Conservation (phyloP, 768 basidiomycete genomes). For the Boletus reticuloceps region DNA sequence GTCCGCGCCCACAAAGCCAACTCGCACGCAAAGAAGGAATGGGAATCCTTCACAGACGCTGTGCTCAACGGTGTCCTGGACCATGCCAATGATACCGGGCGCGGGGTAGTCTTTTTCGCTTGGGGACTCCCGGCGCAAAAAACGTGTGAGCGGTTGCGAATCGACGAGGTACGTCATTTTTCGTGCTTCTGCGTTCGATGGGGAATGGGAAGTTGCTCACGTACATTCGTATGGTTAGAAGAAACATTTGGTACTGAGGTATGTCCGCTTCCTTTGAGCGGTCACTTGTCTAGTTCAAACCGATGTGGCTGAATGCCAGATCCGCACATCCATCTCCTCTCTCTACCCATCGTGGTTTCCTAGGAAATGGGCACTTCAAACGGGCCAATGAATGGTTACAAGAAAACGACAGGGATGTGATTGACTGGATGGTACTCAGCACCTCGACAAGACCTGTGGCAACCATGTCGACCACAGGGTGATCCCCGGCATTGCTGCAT, state of each 20-base stretch:
- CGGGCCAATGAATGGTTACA: constrained; percentile 74
- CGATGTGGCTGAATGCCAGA: constrained; percentile 25
- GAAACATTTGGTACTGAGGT: constrained; percentile 61
- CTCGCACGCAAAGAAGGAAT: constrained; percentile 77
- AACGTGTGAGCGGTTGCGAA: constrained; percentile 46
- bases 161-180: constrained; percentile 54
- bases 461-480: neutral
- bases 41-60: constrained; percentile 78
- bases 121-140: constrained; percentile 83
- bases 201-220: neutral
- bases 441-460: too few species aligned
- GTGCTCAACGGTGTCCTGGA: constrained; percentile 54
- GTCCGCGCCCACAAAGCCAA: constrained; percentile 74
- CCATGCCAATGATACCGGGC: constrained; percentile 19
- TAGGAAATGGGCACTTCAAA: constrained; percentile 76
- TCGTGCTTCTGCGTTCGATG: neutral
- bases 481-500: neutral
- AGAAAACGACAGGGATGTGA: constrained; percentile 52
- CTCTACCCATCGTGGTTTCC: constrained; percentile 70
- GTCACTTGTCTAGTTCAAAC: neutral
- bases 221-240: constrained; percentile 33
- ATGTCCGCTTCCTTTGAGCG: neutral
- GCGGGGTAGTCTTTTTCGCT: constrained; percentile 74
- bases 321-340: constrained; percentile 76
- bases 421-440: constrained; percentile 49